phyloP scores from a whole-genome alignment of 345 rosid genomes.

The Cardamine resedifolia region DNA sequence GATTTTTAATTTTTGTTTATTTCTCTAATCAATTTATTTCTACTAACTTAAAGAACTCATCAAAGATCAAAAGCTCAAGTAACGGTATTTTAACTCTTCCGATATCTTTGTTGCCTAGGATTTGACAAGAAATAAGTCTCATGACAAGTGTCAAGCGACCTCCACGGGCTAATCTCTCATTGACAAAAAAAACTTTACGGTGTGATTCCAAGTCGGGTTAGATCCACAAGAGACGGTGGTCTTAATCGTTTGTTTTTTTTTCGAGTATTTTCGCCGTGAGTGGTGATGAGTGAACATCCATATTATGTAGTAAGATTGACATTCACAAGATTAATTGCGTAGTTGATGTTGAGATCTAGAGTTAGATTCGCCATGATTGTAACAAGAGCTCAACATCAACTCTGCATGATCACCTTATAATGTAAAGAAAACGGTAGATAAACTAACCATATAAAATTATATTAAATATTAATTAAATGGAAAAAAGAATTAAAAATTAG shows the following conservation, averaged over 20 bases:
- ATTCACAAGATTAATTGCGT: constrained; percentile 54
- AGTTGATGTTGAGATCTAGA: constrained; percentile 55
- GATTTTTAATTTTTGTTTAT: too few relatives aligned
- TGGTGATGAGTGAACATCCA: constrained; percentile 62
- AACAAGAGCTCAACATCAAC: neutral
- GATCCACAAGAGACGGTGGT: constrained; percentile 53
- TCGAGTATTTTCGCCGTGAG: constrained; percentile 38
- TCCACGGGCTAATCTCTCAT: constrained; percentile 42
- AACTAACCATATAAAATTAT: neutral
- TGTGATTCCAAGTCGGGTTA: constrained; percentile 65
- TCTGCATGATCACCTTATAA: neutral
- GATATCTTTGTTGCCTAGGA: constrained; percentile 55
- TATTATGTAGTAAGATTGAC: constrained; percentile 63
- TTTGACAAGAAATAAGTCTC: constrained; percentile 48
- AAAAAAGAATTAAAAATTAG: neutral
- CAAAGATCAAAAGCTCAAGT: too few relatives aligned
- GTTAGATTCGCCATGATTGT: constrained; percentile 45
- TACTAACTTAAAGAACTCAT: too few relatives aligned
- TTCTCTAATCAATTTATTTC: too few relatives aligned
- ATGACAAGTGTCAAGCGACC: constrained; percentile 44
- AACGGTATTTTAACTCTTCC: constrained; percentile 66
- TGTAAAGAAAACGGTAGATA: neutral
- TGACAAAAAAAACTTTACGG: constrained; percentile 47
- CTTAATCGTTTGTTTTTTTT: constrained; percentile 41
- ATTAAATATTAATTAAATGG: neutral